Base-by-base conservation (phyloP, 768 basidiomycete species). In the Hydnum rufescens region DNA sequence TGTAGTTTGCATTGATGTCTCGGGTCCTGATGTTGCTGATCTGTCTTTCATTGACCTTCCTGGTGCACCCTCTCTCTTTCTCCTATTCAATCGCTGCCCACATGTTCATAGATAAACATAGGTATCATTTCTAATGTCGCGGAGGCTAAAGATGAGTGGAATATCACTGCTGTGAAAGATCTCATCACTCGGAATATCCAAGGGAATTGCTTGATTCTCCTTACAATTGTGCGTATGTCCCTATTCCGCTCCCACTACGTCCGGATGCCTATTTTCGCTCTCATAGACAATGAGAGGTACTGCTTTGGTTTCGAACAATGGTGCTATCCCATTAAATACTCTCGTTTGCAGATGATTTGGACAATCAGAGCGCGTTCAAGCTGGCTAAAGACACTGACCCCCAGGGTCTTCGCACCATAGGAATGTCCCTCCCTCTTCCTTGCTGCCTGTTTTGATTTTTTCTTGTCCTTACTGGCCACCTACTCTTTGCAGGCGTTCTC, bases 271-370 rank as follows among this genome's bases (percentile, higher is more conserved):
- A 25, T 8, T 47, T 28, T 16, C 25, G 44, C 8, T 25, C 44
- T 28, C 25, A 0, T 73, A 82, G 51, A 78, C 81, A 0, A 77
- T 79, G 70, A 73, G 66, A 48, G 78, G 80, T 77, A 54, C 25
- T n/a, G n/a, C n/a, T 62, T 59, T 48, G 76, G 74, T 28, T 53
- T 75, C 54, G 60, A 58, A 19, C 16, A 25, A n/a, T 47, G 28
- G 6, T 23, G 2, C 18, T 26, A n/a, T 23, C 3, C 19, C 26
- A 42, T 23, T 19, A 3, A 19, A 23, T 1, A 8, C 13, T n/a
- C 32, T 23, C 23, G 28, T 5, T 29, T 16, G 8, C 52, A 82
- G 82, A 79, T 47, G 82, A 84, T 48, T 71, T 80, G 28, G 70
- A 81, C 55, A 81, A 77, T 52, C 78, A 80, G 57, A 66, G 64